phyloP scores from a whole-genome alignment of 306 rosid genomes.

The Pyrus pyrifolia region DNA sequence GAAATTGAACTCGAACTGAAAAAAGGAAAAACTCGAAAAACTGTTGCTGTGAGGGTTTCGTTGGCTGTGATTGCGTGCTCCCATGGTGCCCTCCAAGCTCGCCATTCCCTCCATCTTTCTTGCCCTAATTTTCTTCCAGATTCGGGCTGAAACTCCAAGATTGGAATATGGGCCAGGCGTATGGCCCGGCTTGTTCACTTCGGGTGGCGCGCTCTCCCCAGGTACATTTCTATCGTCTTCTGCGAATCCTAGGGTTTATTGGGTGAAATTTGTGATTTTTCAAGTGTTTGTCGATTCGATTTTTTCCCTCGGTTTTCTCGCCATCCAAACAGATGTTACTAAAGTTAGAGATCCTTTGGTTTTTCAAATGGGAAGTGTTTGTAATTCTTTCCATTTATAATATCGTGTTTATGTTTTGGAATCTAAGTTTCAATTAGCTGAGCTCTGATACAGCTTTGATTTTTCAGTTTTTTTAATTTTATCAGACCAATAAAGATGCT shows the following conservation, averaged over 20 bases:
- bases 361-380: background rate
- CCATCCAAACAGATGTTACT: background rate
- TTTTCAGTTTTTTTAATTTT: background rate
- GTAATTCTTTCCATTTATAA: background rate
- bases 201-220: constrained; percentile 10
- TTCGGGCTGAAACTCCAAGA: constrained; percentile 18
- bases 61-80: constrained; percentile 40
- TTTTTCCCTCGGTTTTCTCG: constrained; percentile 5
- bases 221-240: constrained; percentile 37
- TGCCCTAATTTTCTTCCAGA: constrained; percentile 41
- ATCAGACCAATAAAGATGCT: background rate
- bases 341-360: background rate
- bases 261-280: background rate
- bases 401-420: background rate
- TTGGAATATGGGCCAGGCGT: too few species aligned
- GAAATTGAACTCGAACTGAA: background rate
- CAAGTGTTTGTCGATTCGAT: background rate
- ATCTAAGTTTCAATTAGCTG: background rate
- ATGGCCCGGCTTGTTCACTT: too few species aligned
- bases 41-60: constrained; percentile 26
- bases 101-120: constrained; percentile 37
- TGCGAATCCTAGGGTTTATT: background rate
- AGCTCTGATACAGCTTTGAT: background rate
- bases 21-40: background rate
- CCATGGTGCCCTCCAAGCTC: constrained; percentile 71